phyloP scores from a whole-genome alignment of 768 basidiomycete genomes.

The Agaricus sinodeliciosus region DNA sequence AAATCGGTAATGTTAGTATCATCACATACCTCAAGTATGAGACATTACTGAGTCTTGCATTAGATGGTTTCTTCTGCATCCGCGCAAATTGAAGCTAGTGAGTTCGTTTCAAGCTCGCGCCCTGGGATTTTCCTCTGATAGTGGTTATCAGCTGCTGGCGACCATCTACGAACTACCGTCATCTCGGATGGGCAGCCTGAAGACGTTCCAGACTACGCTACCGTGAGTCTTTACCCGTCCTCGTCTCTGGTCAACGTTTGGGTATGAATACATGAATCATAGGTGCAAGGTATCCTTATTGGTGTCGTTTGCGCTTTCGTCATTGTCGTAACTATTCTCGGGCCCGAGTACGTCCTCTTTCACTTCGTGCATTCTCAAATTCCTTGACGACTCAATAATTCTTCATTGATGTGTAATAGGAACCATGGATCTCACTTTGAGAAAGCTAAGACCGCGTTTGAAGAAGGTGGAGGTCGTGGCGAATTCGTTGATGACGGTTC shows the following conservation, averaged over 20 bases:
- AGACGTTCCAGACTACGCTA: slow-evolving; percentile 32
- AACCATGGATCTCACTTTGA: slow-evolving; percentile 83
- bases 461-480: slow-evolving; percentile 60
- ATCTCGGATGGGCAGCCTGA: slow-evolving; percentile 33
- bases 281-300: slow-evolving; percentile 84
- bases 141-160: slow-evolving; percentile 47
- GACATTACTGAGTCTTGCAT: background rate
- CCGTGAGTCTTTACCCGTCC: slow-evolving; percentile 4
- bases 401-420: slow-evolving; percentile 21
- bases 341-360: slow-evolving; percentile 52
- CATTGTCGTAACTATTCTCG: slow-evolving; percentile 68
- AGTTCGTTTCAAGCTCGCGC: slow-evolving; percentile 14
- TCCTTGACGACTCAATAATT: background rate
- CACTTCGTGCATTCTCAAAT: background rate
- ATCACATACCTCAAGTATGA: background rate
- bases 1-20: slow-evolving; percentile 61
- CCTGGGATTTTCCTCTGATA: slow-evolving; percentile 15
- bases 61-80: slow-evolving; percentile 66
- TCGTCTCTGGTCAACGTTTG: background rate
- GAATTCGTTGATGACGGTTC: slow-evolving; percentile 24
- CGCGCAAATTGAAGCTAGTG: slow-evolving; percentile 74
- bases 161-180: slow-evolving; percentile 45
- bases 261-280: slow-evolving; percentile 8
- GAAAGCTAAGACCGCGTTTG: slow-evolving; percentile 71
- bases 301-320: slow-evolving; percentile 77